A percentile compares a stretch with the other conserved stretches of the same genome.
phyloP scores from a whole-genome alignment of 768 basidiomycete species.

The Mycena kentingensis region DNA sequence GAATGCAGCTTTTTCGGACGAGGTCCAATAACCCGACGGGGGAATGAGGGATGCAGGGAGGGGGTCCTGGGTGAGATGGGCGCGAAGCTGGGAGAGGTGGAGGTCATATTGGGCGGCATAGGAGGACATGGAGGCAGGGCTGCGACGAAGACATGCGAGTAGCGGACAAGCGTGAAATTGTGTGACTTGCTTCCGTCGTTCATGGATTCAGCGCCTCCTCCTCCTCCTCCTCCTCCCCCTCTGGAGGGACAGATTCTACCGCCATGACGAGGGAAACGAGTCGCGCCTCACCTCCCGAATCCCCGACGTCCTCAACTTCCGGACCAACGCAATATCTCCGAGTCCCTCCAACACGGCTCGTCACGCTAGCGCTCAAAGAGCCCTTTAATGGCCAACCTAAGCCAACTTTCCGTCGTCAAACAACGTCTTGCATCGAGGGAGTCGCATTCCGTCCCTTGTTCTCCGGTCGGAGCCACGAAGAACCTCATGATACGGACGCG shows the following conservation, averaged over 20 bases:
- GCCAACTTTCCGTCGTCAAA: slow-evolving; percentile 62
- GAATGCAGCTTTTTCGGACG: slow-evolving; percentile 67
- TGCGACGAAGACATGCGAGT: not conserved
- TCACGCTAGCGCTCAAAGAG: slow-evolving; percentile 40
- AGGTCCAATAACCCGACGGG: slow-evolving; percentile 59
- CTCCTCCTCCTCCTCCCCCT: slow-evolving; percentile 12
- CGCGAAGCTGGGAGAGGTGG: slow-evolving; percentile 37
- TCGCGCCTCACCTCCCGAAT: slow-evolving; percentile 34
- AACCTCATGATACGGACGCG: slow-evolving; percentile 3
- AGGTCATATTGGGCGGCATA: slow-evolving; percentile 34
- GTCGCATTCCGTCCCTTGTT: slow-evolving; percentile 16
- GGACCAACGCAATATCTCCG: slow-evolving; percentile 23
- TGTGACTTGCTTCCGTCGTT: too few relatives aligned
- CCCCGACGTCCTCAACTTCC: slow-evolving; percentile 21
- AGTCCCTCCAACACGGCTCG: slow-evolving; percentile 27
- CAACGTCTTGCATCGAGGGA: slow-evolving; percentile 63
- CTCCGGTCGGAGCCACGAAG: slow-evolving; percentile 1
- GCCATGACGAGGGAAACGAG: slow-evolving; percentile 13
- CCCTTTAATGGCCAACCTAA: slow-evolving; percentile 65
- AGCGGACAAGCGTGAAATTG: not conserved
- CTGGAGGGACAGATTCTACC: slow-evolving; percentile 18
- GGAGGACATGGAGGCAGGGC: slow-evolving; percentile 1
- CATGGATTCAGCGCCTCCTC: not conserved
- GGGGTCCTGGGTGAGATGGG: slow-evolving; percentile 34
- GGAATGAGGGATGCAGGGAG: slow-evolving; percentile 38